Conservation (phyloP, 2,329 filamentous ascomycete species). For the Bipolaris victoriae region DNA sequence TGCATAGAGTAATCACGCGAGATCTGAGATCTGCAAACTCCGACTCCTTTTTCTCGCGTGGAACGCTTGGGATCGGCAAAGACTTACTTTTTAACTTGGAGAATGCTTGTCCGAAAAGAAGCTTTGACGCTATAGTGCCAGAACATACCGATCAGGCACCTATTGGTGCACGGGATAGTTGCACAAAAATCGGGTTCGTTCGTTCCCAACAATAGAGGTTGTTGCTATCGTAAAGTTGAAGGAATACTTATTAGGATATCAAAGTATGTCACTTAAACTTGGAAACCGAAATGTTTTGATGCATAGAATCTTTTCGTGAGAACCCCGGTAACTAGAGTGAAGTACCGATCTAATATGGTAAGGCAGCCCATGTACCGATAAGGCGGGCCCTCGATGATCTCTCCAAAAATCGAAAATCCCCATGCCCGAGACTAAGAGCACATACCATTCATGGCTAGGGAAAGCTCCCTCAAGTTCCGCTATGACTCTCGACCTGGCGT, state of each 20-base stretch:
- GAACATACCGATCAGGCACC: background rate
- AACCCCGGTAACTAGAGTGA: too few relatives aligned
- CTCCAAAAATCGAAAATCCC: background rate
- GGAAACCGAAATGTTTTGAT: too few relatives aligned
- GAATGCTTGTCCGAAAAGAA: slow-evolving; percentile 3
- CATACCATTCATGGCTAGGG: background rate
- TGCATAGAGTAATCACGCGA: too few relatives aligned
- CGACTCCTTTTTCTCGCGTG: background rate
- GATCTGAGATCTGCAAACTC: background rate
- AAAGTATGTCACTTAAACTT: too few relatives aligned
- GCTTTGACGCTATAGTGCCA: background rate
- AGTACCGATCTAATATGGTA: too few relatives aligned
- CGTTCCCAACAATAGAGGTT: too few relatives aligned
- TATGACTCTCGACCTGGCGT: slow-evolving; percentile 7
- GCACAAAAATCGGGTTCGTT: background rate
- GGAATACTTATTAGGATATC: too few relatives aligned
- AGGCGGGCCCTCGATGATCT: too few relatives aligned
- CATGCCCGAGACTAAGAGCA: too few relatives aligned
- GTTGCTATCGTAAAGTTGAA: too few relatives aligned
- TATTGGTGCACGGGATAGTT: background rate
- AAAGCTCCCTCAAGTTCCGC: background rate
- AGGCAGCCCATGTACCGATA: too few relatives aligned
- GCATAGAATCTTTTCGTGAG: too few relatives aligned
- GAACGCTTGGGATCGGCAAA: background rate
- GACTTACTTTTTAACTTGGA: background rate